A percentile compares a stretch with the other conserved stretches of the same genome.
These are phyloP conservation scores for Hericium erinaceus DNA, from an alignment of 768 basidiomycete genomes.

Conservation along the genomic window DNA sequence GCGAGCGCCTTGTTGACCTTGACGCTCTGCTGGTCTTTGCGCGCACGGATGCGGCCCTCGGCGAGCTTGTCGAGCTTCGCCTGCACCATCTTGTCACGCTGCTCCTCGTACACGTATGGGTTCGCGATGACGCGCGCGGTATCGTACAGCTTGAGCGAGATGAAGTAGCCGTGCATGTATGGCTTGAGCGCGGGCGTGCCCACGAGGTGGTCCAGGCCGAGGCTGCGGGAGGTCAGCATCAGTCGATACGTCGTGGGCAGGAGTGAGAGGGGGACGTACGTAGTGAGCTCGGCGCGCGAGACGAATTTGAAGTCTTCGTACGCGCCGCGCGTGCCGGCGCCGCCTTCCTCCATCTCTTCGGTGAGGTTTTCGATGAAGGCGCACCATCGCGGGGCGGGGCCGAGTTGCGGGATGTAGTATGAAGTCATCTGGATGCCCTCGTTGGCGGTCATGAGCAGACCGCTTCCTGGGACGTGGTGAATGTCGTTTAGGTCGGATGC, in stretches of 20 bases:
- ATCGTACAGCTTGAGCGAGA: slow-evolving; percentile 92
- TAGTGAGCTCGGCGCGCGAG: slow-evolving; percentile 75
- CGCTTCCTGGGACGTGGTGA: slow-evolving; percentile 83
- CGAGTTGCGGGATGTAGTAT: slow-evolving; percentile 93
- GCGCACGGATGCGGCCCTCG: slow-evolving; percentile 83
- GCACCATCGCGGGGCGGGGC: slow-evolving; percentile 94
- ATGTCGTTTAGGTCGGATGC: slow-evolving; percentile 84
- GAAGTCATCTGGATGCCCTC: slow-evolving; percentile 95
- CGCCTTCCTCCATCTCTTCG: slow-evolving; percentile 94
- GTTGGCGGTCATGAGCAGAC: slow-evolving; percentile 85
- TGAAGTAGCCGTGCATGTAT: slow-evolving; percentile 99
- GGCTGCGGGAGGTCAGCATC: slow-evolving; percentile 31
- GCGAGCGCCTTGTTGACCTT: slow-evolving; percentile 86
- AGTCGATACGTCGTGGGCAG: background rate
- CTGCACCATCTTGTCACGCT: slow-evolving; percentile 79
- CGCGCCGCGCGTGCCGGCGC: slow-evolving; percentile 45
- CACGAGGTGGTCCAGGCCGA: slow-evolving; percentile 91
- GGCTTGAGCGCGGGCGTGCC: slow-evolving; percentile 95
- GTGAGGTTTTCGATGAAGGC: slow-evolving; percentile 98
- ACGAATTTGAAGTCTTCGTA: slow-evolving; percentile 99
- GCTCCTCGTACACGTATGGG: slow-evolving; percentile 91
- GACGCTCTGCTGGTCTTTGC: slow-evolving; percentile 52
- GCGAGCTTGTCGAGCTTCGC: slow-evolving; percentile 92
- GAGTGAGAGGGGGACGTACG: slow-evolving; percentile 38
- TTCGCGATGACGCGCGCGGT: slow-evolving; percentile 93